Percentiles rank a stretch among this genome's conserved stretches.
Conservation (phyloP, 2,329 filamentous ascomycete species). For the Trichophyton simii region DNA sequence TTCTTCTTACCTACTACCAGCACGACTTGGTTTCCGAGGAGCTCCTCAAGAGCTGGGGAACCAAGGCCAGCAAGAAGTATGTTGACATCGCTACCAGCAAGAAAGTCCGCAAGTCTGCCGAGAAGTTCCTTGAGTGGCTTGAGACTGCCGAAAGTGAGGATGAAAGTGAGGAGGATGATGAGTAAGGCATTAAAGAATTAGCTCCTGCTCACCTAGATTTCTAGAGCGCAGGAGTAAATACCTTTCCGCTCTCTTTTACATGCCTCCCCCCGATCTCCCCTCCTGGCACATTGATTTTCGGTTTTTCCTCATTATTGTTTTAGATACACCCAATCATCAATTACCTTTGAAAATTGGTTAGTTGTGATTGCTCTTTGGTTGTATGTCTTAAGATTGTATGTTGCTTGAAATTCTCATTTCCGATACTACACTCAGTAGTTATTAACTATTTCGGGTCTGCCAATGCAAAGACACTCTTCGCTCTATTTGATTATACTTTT, state of each 20-base stretch:
- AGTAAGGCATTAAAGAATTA: slow-evolving; percentile 23
- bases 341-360: background rate
- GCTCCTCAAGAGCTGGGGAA: slow-evolving; percentile 77
- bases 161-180: slow-evolving; percentile 53
- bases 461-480: background rate
- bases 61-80: slow-evolving; percentile 97
- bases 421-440: background rate
- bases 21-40: slow-evolving; percentile 82
- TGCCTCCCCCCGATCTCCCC: background rate
- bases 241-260: background rate
- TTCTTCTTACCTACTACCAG: slow-evolving; percentile 83
- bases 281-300: background rate
- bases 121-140: slow-evolving; percentile 91
- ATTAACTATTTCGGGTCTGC: background rate
- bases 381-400: background rate
- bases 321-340: background rate
- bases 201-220: background rate
- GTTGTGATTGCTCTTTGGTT: background rate
- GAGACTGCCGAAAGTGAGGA: slow-evolving; percentile 67
- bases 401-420: background rate
- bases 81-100: slow-evolving; percentile 78
- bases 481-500: background rate
- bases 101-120: slow-evolving; percentile 89
- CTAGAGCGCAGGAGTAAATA: too few species aligned
- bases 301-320: background rate